phyloP scores from a whole-genome alignment of 106 monocot species.

The Allium sativum region DNA sequence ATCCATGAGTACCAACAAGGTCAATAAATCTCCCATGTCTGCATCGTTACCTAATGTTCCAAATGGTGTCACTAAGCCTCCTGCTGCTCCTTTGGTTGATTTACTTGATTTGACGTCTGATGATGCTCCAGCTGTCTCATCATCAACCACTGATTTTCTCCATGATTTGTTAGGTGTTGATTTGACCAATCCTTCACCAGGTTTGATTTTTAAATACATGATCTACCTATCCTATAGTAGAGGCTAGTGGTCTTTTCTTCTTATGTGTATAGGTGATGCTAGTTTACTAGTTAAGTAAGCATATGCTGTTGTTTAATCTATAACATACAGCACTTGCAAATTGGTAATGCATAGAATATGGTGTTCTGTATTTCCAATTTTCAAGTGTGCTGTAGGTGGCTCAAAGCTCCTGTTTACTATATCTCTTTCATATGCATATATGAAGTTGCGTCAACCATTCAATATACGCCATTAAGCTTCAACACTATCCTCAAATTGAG shows the following conservation, averaged over 20 bases:
- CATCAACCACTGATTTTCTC: constrained; percentile 66
- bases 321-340: too few species aligned
- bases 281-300: neutral
- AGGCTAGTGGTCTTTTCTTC: too few species aligned
- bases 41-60: constrained; percentile 55
- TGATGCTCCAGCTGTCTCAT: constrained; percentile 49
- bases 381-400: too few species aligned
- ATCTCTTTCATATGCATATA: too few species aligned
- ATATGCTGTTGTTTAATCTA: too few species aligned
- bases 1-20: constrained; percentile 5
- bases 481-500: too few species aligned
- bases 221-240: too few species aligned
- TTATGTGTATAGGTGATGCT: neutral
- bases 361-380: too few species aligned
- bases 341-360: too few species aligned
- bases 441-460: too few species aligned
- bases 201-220: neutral
- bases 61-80: constrained; percentile 79
- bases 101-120: constrained; percentile 90
- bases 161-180: constrained; percentile 75
- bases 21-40: constrained; percentile 9
- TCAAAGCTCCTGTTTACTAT: too few species aligned
- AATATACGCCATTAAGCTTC: too few species aligned
- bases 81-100: constrained; percentile 28
- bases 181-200: constrained; percentile 53